Evolutionary conservation across 2,329 filamentous ascomycete species (phyloP), one percentile per base, ranked within the genome.

Genomic region (Diaporthe ilicicola): DNA sequence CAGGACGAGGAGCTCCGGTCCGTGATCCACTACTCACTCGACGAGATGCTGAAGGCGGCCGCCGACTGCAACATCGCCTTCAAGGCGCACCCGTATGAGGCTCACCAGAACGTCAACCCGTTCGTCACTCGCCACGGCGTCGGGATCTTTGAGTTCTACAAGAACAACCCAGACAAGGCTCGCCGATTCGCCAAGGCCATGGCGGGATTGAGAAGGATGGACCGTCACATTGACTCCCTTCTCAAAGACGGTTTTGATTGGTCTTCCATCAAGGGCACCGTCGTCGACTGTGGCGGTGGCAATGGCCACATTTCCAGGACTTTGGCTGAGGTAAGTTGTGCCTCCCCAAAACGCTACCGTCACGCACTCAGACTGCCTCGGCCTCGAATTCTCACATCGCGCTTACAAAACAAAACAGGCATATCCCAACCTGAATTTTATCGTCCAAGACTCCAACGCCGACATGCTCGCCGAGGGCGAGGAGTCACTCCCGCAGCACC

Each of bases 11-110:
- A 54, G 51, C 24, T 54, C 8, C 15, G 24, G 4, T 27, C 17
- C 2, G 19, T 70, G 44, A 1, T 73, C 1, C 74, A 75, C 56
- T 75, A 73, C 55, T 70, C 65, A 22, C 29, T 77, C 2, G 76
- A 78, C 54, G 78, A 79, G 59, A 76, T 77, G 75, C 67, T 76
- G 27, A 77, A 77, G 70, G 77, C 77, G 2, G 73, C 76, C 17
- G 77, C 77, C 1, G 73, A 75, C 17, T 66, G 73, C 2, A 73
- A 72, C 12, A 70, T 72, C 0, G 62, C 37, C 22, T 29, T 78
- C 19, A 75, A 76, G 54, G 67, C 59, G 15, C 15, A 50, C 3
- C 76, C 77, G 3, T 70, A 73, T 37, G 70, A 76, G 46, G 56
- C 74, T 6, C 70, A 76, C 48, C 56, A 46, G 68, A 7, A 74